Base-by-base conservation (phyloP, 768 basidiomycete genomes). In the Tylopilus felleus region DNA sequence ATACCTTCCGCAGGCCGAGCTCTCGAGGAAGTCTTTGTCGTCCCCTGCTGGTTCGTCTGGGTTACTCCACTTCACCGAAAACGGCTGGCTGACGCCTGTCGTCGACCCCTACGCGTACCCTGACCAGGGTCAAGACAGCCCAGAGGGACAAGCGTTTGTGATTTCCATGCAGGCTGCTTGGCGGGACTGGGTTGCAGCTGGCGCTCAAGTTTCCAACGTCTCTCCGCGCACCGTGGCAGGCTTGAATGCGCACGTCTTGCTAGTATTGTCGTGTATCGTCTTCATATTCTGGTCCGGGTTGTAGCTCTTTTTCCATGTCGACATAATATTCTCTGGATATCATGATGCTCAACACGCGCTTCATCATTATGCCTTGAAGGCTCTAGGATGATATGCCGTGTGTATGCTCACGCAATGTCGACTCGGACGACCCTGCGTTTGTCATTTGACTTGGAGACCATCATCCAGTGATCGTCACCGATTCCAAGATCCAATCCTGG, bases 71-170 rank as follows among this genome's bases (percentile, higher is more conserved):
- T 78, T 89, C 56, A 77, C 76, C 0, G n/a, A 57, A 9, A 72
- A 82, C 36, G 85, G 88, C 3, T 88, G 86, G 83, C 70, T 92
- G 23, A 75, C 73, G 6, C 88, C 88, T 6, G 90, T 93, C 17
- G 88, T 88, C 4, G 75, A 95, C 63, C 92, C 93, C 0, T 66
- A 86, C 49, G 65, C 73, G 2, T 84, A 77, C 61, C 72, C 74
- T 0, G 12, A 57, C 2, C 53, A 79, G 55, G 85, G 87, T 0
- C 53, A 68, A 0, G 21, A 80, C 19, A 88, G 86, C 55, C 80
- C 92, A 2, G 93, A 95, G 67, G 84, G 77, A 0, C 78, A 94
- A 71, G 88, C 87, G 8, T 95, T 95, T 67, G 81, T 88, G 12
- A 67, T 94, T 6, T 77, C 84, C 63, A 76, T 93, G 71, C 77